Base-by-base conservation (phyloP, 2,329 filamentous ascomycete genomes). In the Lachnellula occidentalis region DNA sequence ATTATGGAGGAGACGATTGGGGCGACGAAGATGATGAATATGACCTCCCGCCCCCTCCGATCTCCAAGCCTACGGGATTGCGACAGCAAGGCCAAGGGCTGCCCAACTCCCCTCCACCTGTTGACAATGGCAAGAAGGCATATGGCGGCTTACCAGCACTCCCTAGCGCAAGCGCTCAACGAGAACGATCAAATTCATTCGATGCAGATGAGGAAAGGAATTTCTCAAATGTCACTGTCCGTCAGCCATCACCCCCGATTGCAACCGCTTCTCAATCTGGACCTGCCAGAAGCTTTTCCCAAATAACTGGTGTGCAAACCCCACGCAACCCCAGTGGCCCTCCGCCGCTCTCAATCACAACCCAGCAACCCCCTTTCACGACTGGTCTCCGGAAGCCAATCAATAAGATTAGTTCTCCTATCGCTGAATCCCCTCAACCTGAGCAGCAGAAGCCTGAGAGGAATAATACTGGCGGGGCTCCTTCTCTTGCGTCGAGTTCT, bases 1-100 rank as follows among this genome's bases (percentile, higher is more conserved):
- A 83, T 67, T 97, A 97, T 67, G 92, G 92, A 66, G 92, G 92
- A 59, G 91, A 95, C 65, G 92, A 96, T 67, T 96, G 92, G 92
- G 92, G 90, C 36, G 83, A 86, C 36, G 81, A 85, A 8, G 80
- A 82, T 55, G 80, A 83, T 34, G 73, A 83, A 51, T 72, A 76
- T 42, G 70, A 73, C 34, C 69, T 73, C 34, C 21, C 74, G 48
- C 72, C 75, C 12, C 64, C 72, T 19, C 53, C 67, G 42, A 64
- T 70, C 1, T 62, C 70, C n/a, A 70, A 69, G 53, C 70, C 72
- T 11, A 72, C 72, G 15, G 73, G 73, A 21, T 61, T 75, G 48
- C 71, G 76, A 57, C 76, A 78, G 58, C 66, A 68, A 53, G 70
- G 71, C 31, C 70, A 72, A 54, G 66, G 58, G 9, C 51, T 66